These are phyloP conservation scores for Trichoderma arundinaceum DNA, from an alignment of 2,329 filamentous ascomycete species.

Conservation along the genomic window DNA sequence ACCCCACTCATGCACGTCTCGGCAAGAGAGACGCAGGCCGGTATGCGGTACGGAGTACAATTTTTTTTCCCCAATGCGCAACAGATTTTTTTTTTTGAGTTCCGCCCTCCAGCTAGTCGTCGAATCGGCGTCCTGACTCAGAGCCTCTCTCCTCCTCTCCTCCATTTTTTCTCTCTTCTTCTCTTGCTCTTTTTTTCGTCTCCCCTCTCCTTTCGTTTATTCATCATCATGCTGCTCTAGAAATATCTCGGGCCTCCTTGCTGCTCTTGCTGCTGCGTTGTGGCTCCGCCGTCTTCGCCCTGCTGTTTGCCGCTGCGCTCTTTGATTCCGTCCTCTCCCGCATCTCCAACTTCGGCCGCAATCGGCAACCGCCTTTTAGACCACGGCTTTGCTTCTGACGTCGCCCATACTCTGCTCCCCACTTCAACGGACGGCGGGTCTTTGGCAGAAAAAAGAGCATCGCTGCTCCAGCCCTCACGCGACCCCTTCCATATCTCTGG, in stretches of 20 bases:
- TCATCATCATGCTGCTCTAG: conserved; percentile 30
- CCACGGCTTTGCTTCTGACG: conserved; percentile 32
- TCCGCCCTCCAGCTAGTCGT: conserved; percentile 27
- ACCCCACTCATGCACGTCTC: conserved; percentile 30
- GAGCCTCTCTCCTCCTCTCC: conserved; percentile 21
- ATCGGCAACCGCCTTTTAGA: conserved; percentile 25
- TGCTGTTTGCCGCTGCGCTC: conserved; percentile 7
- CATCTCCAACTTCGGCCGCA: conserved; percentile 30
- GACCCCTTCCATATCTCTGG: conserved; percentile 25
- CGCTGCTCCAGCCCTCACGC: conserved; percentile 29
- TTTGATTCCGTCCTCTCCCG: conserved; percentile 26
- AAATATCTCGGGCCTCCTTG: conserved; percentile 25
- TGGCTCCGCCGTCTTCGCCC: conserved; percentile 19
- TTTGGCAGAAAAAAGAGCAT: conserved; percentile 29
- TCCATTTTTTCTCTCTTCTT: background rate
- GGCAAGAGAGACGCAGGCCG: conserved; percentile 16
- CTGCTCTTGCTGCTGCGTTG: conserved; percentile 30
- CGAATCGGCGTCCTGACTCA: conserved; percentile 31
- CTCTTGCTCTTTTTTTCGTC: conserved; percentile 15
- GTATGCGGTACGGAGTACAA: conserved; percentile 1
- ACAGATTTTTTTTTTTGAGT: conserved; percentile 25
- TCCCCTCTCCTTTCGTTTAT: conserved; percentile 1
- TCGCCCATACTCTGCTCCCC: conserved; percentile 26
- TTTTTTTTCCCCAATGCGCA: conserved; percentile 27
- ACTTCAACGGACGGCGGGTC: conserved; percentile 28